Base-by-base conservation (phyloP, 306 rosid species). In the Citrullus amarus region DNA sequence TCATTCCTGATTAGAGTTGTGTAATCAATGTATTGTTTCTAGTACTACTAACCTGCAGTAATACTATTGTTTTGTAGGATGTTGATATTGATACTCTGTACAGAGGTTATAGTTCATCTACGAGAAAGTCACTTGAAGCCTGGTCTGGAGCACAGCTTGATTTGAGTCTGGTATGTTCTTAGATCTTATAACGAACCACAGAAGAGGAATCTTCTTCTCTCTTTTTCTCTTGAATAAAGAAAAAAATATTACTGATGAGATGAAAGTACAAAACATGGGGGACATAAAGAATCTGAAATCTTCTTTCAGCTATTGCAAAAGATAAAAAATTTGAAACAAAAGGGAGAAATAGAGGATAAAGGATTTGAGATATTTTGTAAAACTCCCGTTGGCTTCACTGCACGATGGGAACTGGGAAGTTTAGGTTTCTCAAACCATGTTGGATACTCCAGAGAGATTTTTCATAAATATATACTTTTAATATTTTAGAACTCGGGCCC, bases 131-230 rank as follows among this genome's bases (percentile, higher is more conserved):
- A 79, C 96, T 95, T 48, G 97, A 95, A 76, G 96, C 88, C 68
- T 95, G 98, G 98, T 89, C 96, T 80, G 93, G 92, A 60, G 86
- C 87, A 59, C 91, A 89, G 80, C 88, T 92, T 85, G 96, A 95
- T 91, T 84, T 95, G 90, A 93, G 89, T 80, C 89, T 95, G 97
- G 97, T 95, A 95, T 65, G 89, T 65, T 65, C 62, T 71, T 80
- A 56, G 43, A 5, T 12, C 38, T 25, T 25, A 25, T 25, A 25
- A 25, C 28, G 28, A 25, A 25, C 28, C 28, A 25, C 28, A 25
- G 28, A 25, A 25, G 28, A 25, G 28, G 28, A 25, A 25, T 25
- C 14, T 22, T 22, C 22, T 34, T 62, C 41, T 62, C n/a, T 61
- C 7, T 1, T 22, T 59, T 61, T 30, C 11, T 54, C 22, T 6